phyloP scores from a whole-genome alignment of 257 asterid species.

The Striga asiatica region DNA sequence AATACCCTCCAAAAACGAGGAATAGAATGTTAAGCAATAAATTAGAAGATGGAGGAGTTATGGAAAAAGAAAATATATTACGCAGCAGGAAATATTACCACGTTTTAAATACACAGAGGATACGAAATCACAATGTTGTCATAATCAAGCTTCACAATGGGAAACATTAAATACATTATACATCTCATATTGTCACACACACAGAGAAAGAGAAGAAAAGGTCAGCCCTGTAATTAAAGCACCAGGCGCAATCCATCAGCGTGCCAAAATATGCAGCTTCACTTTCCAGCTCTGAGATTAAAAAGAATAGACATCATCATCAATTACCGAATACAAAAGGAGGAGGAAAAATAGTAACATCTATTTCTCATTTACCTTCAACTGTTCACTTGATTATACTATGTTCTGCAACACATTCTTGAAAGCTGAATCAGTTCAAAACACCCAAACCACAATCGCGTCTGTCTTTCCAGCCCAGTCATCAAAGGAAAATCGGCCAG shows the following conservation, averaged over 20 bases:
- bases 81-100: too few species aligned
- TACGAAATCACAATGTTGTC: too few species aligned
- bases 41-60: too few species aligned
- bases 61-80: too few species aligned
- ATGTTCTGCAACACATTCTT: not conserved
- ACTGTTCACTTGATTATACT: too few species aligned
- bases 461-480: too few species aligned
- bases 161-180: too few species aligned
- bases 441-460: not conserved
- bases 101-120: too few species aligned
- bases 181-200: not conserved
- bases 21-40: too few species aligned
- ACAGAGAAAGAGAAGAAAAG: not conserved
- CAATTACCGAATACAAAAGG: not conserved
- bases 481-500: too few species aligned
- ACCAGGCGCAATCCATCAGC: not conserved
- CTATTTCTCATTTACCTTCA: slow-evolving; percentile 13
- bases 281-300: not conserved
- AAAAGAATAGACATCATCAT: not conserved
- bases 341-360: too few species aligned
- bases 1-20: too few species aligned
- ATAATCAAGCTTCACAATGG: not conserved
- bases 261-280: not conserved
- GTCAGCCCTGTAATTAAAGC: not conserved
- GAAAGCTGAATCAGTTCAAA: slow-evolving; percentile 9